Conservation (phyloP, 2,329 filamentous ascomycete species). For the Trichophyton mentagrophytes region DNA sequence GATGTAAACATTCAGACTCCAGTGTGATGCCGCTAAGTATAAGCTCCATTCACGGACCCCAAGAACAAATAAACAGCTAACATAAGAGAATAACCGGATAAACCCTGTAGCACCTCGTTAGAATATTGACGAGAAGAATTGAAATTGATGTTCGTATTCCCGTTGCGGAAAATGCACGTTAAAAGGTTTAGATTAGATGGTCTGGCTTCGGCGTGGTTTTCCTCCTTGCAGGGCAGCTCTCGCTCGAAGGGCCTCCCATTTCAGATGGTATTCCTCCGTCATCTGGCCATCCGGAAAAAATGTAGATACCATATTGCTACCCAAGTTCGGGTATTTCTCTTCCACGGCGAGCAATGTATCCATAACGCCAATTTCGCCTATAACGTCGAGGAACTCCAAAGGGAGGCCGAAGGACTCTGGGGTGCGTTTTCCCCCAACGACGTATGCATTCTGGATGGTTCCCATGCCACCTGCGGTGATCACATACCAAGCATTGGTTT, state of each 20-base stretch:
- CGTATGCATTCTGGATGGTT: conserved; percentile 30
- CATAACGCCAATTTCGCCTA: conserved; percentile 19
- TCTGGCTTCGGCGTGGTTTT: background rate
- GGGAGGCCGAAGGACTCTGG: conserved; percentile 23
- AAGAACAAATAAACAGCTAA: background rate
- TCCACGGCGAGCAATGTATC: conserved; percentile 18
- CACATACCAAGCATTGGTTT: conserved; percentile 31
- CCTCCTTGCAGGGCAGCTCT: background rate
- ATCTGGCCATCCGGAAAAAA: conserved; percentile 17
- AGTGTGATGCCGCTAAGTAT: background rate
- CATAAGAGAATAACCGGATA: background rate
- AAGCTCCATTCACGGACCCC: background rate
- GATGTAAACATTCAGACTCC: background rate
- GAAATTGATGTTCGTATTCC: background rate
- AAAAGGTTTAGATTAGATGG: background rate
- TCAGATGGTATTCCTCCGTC: background rate
- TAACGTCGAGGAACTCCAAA: conserved; percentile 15
- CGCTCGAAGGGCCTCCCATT: background rate
- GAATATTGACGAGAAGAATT: background rate
- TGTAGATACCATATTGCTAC: conserved; percentile 16
- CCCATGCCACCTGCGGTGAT: conserved; percentile 31
- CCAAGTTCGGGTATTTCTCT: conserved; percentile 18
- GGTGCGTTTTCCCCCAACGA: conserved; percentile 21
- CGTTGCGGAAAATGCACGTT: background rate
- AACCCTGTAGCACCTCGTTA: background rate